Evolutionary conservation across 345 rosid species (phyloP), one percentile per base, ranked within the genome.

Genomic region (Orychophragmus violaceus): DNA sequence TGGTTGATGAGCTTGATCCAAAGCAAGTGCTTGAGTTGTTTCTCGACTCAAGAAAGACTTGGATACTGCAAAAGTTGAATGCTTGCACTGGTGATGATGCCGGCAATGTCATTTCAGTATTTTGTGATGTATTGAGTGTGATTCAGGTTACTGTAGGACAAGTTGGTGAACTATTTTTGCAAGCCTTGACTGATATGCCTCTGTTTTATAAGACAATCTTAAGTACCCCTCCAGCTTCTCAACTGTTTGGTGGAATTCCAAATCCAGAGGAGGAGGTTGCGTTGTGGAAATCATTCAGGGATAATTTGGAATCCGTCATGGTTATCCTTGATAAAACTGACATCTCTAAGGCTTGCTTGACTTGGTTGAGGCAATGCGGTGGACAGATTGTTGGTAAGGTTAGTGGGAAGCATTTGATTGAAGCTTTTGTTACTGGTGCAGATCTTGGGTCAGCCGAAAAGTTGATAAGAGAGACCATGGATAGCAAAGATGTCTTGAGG

Each of bases 201-300:
- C 59, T 85, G 52, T 94, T 90, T 78, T 94, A 94, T 74, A 88
- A 88, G 64, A 82, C 93, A 49, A 79, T 89, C 61, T 77, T 94
- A 77, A 83, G 80, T 62, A 84, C 96, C 13, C 99, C 99, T 39
- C 99, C 99, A 17, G 93, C 88, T 19, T 91, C 96, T 25, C 99
- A 94, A 56, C 58, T 94, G 82, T 91, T 85, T 23, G 97, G 99
- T 36, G 97, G 97, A 56, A 94, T 94, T 67, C 97, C 96, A 1
- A 84, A 85, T 76, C 99, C 96, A 0, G 97, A 91, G 28, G 91
- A 86, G 75, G 97, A 94, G 87, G 80, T 94, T 62, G 84, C 80
- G 55, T 68, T 89, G 87, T 94, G 99, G 99, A 88, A 80, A 61
- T 80, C 78, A 1, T 88, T 88, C 62, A 82, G 97, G 80, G 97